phyloP scores from a whole-genome alignment of 2,329 filamentous ascomycete genomes.

The Drechmeria coniospora region DNA sequence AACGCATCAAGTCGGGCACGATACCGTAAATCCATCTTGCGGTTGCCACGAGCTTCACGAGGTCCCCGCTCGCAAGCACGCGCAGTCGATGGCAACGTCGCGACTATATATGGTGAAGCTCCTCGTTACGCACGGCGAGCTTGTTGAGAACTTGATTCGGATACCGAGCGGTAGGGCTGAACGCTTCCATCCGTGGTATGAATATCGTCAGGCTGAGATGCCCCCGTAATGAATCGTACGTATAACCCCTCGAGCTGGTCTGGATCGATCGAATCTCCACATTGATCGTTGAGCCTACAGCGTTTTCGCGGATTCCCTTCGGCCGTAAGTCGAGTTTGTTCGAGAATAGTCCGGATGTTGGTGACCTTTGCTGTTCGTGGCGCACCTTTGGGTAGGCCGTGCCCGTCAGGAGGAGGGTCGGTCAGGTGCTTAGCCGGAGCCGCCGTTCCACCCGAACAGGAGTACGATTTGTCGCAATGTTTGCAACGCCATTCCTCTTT shows the following conservation, averaged over 20 bases:
- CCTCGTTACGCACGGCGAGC: no score
- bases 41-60: no score
- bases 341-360: slow-evolving; percentile 3
- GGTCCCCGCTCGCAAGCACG: no score
- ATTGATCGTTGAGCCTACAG: slow-evolving; percentile 4
- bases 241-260: slow-evolving; percentile 1
- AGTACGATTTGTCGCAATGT: slow-evolving; percentile 4
- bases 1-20: no score
- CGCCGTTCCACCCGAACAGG: slow-evolving; percentile 3
- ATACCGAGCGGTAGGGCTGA: no score
- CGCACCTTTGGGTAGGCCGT: slow-evolving; percentile 3
- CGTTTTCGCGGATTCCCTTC: slow-evolving; percentile 5
- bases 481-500: slow-evolving; percentile 6
- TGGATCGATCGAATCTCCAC: slow-evolving; percentile 3
- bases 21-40: no score
- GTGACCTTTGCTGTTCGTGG: slow-evolving; percentile 3
- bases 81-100: no score
- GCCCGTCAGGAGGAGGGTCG: slow-evolving; percentile 4
- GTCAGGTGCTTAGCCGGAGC: slow-evolving; percentile 5
- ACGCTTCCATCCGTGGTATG: no score
- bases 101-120: no score
- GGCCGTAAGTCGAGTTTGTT: slow-evolving; percentile 2
- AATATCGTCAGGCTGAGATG: no score
- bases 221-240: not conserved
- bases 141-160: no score